phyloP scores from a whole-genome alignment of 192 early-diverging fungal species.

The Thamnidium elegans region DNA sequence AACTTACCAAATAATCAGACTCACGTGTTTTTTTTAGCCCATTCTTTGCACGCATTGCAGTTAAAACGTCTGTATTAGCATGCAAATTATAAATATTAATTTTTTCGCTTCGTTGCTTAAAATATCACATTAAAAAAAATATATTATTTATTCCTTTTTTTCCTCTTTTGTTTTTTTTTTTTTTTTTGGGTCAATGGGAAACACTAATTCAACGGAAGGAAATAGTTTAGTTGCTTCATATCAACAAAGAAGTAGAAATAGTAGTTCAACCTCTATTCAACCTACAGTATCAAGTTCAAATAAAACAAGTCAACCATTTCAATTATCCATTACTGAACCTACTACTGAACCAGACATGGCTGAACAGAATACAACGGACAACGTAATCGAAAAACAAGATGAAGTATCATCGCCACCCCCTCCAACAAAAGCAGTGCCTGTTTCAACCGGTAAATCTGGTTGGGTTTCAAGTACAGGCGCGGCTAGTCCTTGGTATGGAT shows the following conservation, averaged over 20 bases:
- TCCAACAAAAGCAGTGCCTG: constrained; percentile 6
- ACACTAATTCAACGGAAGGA: constrained; percentile 14
- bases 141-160: no score
- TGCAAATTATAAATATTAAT: no score
- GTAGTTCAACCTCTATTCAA: not conserved
- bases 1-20: no score
- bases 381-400: not conserved
- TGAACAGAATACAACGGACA: not conserved
- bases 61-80: no score
- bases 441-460: constrained; percentile 17
- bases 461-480: constrained; percentile 32
- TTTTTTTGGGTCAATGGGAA: not conserved
- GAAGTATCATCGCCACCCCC: not conserved
- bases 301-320: not conserved
- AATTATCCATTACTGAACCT: not conserved
- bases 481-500: constrained; percentile 25
- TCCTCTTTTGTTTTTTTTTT: not conserved
- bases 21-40: no score
- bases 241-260: constrained; percentile 7
- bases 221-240: not conserved
- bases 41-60: no score
- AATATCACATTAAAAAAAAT: no score
- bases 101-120: no score
- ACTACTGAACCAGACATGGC: not conserved
- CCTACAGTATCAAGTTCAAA: not conserved